Base-by-base conservation (phyloP, 116 monocot genomes). In the Posidonia oceanica region DNA sequence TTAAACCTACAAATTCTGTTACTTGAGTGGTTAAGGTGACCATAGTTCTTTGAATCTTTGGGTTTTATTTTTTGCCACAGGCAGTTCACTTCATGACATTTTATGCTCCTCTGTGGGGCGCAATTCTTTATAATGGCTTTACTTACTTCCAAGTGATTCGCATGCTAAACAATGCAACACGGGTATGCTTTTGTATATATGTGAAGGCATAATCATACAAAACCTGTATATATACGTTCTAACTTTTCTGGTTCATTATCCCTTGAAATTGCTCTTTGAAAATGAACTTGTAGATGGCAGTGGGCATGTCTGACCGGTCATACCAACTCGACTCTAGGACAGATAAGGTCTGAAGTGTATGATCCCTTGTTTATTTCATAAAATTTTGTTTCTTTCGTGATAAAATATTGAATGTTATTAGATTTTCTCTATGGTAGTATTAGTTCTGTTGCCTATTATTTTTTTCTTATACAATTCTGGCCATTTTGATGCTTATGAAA, bases 81-180 rank as follows among this genome's bases (percentile, higher is more conserved):
- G 86, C 84, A 56, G 72, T 87, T 61, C 92, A 92, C 73, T 80
- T 97, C 36, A 72, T 97, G 75, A 97, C 97, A 67, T 97, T 92
- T 82, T 97, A 97, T 79, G 76, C 74, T 74, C 92, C 92, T 63
- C 64, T 97, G 16, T 92, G 92, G 97, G 80, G 97, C 80, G 97
- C 97, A 59, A 92, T 97, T 82, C 83, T 97, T 75, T 97, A 97
- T 74, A 97, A 97, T 75, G 97, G 92, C 64, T 75, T 83, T 78
- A 89, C 92, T 52, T 97, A 97, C 61, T 97, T 81, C 74, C 92
- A 97, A 85, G 97, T 97, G 18, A 89, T 80, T 74, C 89, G 80
- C 39, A 97, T 87, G 89, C 77, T 97, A 69, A 92, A 83, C 74
- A 97, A 97, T 77, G 92, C 87, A 69, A 84, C 87, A 77, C 68